Conservation (phyloP, 345 rosid genomes). For the Boechera divaricarpa region DNA sequence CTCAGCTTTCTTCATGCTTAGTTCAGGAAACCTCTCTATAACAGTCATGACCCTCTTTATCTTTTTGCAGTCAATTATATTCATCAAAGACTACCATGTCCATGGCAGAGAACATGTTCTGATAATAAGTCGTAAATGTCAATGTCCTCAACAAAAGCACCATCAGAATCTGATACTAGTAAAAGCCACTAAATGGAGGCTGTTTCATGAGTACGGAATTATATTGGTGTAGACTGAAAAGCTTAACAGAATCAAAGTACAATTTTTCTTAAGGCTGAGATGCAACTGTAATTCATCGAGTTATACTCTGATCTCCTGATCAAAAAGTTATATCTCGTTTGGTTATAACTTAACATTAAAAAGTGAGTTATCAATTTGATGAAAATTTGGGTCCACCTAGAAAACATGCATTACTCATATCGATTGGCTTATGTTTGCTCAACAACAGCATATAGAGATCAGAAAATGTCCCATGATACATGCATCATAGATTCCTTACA, state of each 20-base stretch:
- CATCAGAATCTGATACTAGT: conserved; percentile 30
- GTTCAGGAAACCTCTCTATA: not conserved
- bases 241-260: conserved; percentile 31
- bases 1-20: conserved; percentile 1
- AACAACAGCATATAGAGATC: conserved; percentile 25
- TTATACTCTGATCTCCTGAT: conserved; percentile 25
- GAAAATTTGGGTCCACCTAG: conserved; percentile 12
- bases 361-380: not conserved
- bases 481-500: conserved; percentile 6
- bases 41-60: conserved; percentile 4
- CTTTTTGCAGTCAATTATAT: conserved; percentile 16
- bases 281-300: conserved; percentile 11
- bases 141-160: conserved; percentile 24
- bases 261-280: not conserved
- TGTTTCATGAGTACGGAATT: conserved; percentile 31
- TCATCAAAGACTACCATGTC: not conserved
- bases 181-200: conserved; percentile 13
- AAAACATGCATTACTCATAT: conserved; percentile 13
- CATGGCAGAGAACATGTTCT: conserved; percentile 24
- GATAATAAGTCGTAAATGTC: conserved; percentile 35
- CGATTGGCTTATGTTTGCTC: conserved; percentile 26
- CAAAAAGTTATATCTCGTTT: conserved; percentile 24
- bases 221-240: conserved; percentile 6
- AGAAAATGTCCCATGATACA: conserved; percentile 18
- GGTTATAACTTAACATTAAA: not conserved